Conservation (phyloP, 805 yeast genomes). For the Saturnispora diversa region DNA sequence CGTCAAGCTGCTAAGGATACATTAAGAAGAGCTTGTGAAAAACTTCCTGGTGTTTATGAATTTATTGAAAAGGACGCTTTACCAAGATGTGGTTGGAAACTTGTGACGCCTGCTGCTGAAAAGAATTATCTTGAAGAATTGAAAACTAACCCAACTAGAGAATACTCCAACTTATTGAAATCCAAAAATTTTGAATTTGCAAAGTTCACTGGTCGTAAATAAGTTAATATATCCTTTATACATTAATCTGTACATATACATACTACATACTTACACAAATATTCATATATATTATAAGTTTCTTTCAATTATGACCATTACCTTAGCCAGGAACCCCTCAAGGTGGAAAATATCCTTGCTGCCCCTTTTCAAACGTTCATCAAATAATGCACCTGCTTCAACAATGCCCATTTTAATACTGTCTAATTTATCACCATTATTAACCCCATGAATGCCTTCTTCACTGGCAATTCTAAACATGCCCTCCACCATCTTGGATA, state of each 20-base stretch:
- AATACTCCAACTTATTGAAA: conserved; percentile 47
- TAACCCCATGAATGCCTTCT: conserved; percentile 15
- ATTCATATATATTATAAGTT: conserved; percentile 18
- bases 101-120: conserved; percentile 37
- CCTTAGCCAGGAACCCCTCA: conserved; percentile 87
- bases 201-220: conserved; percentile 27
- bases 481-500: conserved; percentile 46
- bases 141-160: conserved; percentile 55
- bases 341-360: conserved; percentile 86
- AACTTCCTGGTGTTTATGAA: conserved; percentile 89
- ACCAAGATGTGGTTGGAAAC: conserved; percentile 64
- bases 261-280: too few relatives aligned
- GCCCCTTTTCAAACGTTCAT: conserved; percentile 82
- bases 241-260: conserved; percentile 5
- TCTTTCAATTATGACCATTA: conserved; percentile 66
- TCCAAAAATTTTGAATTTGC: conserved; percentile 46
- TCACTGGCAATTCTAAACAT: conserved; percentile 26
- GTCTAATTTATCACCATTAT: conserved; percentile 9
- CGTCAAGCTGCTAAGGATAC: conserved; percentile 88
- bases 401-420: conserved; percentile 40
- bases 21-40: conserved; percentile 79
- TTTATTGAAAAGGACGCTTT: conserved; percentile 57
- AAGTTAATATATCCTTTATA: conserved; percentile 1
- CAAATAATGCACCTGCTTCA: conserved; percentile 57
- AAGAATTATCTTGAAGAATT: conserved; percentile 49